These are phyloP conservation scores for Septoria petroselini DNA, from an alignment of 2,329 filamentous ascomycete genomes.

Conservation along the genomic window DNA sequence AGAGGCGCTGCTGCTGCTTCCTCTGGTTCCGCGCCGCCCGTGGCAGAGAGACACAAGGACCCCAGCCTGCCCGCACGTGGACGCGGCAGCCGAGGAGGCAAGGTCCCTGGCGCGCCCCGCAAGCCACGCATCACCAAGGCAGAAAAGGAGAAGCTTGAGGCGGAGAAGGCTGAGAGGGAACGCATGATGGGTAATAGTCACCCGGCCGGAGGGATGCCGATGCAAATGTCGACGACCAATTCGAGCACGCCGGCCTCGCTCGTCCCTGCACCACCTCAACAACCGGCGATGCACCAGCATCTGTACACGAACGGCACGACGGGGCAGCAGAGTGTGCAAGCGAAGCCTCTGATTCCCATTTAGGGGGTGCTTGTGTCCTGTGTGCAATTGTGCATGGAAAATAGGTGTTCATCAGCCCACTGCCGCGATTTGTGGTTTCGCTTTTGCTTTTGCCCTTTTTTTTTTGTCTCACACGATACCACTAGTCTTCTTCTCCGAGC, in stretches of 20 bases:
- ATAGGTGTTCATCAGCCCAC: no score
- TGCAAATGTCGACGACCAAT: neutral
- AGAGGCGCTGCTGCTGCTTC: constrained; percentile 49
- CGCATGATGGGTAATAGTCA: constrained; percentile 34
- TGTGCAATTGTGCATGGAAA: no score
- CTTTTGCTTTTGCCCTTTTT: no score
- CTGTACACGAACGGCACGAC: neutral
- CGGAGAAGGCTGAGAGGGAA: constrained; percentile 75
- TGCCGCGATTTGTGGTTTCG: no score
- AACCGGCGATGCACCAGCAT: neutral
- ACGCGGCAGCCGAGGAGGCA: constrained; percentile 58
- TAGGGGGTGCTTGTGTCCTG: no score
- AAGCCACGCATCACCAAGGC: constrained; percentile 86
- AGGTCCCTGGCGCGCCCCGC: constrained; percentile 69
- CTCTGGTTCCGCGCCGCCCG: constrained; percentile 37
- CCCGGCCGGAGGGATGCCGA: neutral
- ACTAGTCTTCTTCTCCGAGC: no score
- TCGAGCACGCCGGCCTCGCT: neutral
- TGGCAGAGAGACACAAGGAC: constrained; percentile 31
- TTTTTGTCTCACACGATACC: no score
- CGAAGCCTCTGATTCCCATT: neutral
- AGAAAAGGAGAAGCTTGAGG: constrained; percentile 75
- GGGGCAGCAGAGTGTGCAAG: neutral
- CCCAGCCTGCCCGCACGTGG: constrained; percentile 37
- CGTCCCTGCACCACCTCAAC: neutral